Evolutionary conservation across 140 eudicot genomes (phyloP), one percentile per base, ranked within the genome.

Genomic region (Stevia rebaudiana): DNA sequence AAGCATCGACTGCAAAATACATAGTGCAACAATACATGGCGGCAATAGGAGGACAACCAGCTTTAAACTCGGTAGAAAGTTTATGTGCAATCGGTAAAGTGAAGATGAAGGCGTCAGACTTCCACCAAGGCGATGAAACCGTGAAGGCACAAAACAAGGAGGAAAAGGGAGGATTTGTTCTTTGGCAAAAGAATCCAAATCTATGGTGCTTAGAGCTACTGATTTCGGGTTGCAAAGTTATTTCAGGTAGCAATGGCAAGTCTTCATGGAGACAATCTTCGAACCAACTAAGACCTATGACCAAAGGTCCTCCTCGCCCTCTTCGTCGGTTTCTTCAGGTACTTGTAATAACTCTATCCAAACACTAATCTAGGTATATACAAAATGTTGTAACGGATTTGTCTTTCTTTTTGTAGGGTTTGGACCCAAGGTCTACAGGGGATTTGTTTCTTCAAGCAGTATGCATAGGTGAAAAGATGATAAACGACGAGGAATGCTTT

Each of bases 1-100:
- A 92, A 78, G 92, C 96, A 23, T 86, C 98, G 19, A 88, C 95
- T 0, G 95, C 96, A 1, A 92, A 92, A 61, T 92, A 92, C 65
- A 92, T 88, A 31, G 85, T 92, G 42, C 95, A 88, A 39, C 96
- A 92, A 51, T 88, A 92, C 80, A 79, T 92, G 76, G 95, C 98
- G 3, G 98, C 98, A 16, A 83, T 84, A 8, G 98, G 96, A 57
- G 98, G 98, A 24, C 87, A 66, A 46, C 78, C 79, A 15, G 98
- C 95, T 9, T 71, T 91, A 41, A 82, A 77, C 54, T 69, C 92
- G 1, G 74, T 92, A 15, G 74, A 76, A 58, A 92, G 86, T 74
- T 83, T 92, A 83, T 92, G 96, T 60, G 89, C 81, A 7, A 73
- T 85, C 0, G 98, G 98, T 23, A 73, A 88, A 57, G 79, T 86